Conservation (phyloP, 768 basidiomycete species). For the Austroboletus eburneus region DNA sequence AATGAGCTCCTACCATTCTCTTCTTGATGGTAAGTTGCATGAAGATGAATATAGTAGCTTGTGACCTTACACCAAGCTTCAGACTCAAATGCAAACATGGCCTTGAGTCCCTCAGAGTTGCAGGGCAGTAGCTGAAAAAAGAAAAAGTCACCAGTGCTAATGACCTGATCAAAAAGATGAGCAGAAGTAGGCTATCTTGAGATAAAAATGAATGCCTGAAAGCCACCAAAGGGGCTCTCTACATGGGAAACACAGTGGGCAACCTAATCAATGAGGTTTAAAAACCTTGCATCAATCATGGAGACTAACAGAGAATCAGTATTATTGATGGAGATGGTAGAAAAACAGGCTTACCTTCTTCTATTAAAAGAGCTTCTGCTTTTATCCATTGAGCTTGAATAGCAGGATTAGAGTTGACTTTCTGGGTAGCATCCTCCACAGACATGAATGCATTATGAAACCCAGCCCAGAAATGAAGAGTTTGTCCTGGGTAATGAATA, state of each 20-base stretch:
- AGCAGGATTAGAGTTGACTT: background rate
- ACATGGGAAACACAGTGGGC: background rate
- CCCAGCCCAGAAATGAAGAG: background rate
- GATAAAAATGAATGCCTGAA: background rate
- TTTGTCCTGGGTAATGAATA: background rate
- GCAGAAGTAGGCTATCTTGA: background rate
- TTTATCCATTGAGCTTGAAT: background rate
- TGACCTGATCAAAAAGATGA: background rate
- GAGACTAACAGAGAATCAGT: too few species aligned
- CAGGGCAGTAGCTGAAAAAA: conserved; percentile 1
- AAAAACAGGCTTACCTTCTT: background rate
- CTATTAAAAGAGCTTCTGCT: background rate
- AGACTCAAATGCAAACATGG: background rate
- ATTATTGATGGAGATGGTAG: too few species aligned
- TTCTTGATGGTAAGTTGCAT: too few species aligned
- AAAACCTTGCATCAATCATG: background rate
- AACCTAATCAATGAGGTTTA: background rate
- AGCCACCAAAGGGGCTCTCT: background rate
- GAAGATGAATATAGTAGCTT: background rate
- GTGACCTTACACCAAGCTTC: background rate
- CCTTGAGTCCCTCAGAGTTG: background rate
- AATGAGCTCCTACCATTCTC: too few species aligned
- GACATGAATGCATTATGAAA: background rate
- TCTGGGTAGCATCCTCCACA: background rate
- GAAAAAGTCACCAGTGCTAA: background rate